Base-by-base conservation (phyloP, 1,284 basidiomycete species). In the Tylopilus orsonianus region DNA sequence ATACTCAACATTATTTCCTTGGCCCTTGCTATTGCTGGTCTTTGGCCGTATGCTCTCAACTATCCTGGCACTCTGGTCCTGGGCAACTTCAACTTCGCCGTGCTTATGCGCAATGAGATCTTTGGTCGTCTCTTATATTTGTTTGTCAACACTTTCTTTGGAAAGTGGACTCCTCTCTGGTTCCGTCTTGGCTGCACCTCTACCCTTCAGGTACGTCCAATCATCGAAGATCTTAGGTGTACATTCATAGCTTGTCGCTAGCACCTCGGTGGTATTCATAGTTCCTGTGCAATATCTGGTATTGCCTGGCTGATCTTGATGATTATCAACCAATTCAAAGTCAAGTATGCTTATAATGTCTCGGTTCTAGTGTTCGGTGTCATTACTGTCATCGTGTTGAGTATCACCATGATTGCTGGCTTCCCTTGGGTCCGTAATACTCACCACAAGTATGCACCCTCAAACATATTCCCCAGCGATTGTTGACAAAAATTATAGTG, bases 261-360 rank as follows among this genome's bases (percentile, higher is more conserved):
- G 77, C 85, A 88, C 67, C 75, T 88, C 32, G 86, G 86, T 32
- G 87, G 86, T 22, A 86, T 89, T 52, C 86, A 89, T 57, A 80
- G 80, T 42, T 85, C 85, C 9, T 89, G 86, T 56, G 84, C 83
- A 1, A 63, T 81, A n/a, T 84, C 83, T 13, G 84, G 83, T 48
- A 72, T 81, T 18, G 67, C 76, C 14, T 87, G 86, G 85, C 69
- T 87, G 41, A 62, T 85, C 19, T 73, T 78, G 53, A 81, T 81
- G 62, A 71, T 85, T 35, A 73, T 81, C 46, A 73, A 73, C 48
- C 79, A 78, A 26, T 83, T 75, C 65, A 69, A 67, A 38, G 59
- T 71, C 44, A 73, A 73, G 49, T 60, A 72, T 48, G 54, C 73
- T 32, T 77, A 76, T 50, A 75, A 78, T 52, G 71, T 77, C 50